These are phyloP conservation scores for Leptoxyphium fumago DNA, from an alignment of 2,329 filamentous ascomycete genomes.

Conservation along the genomic window DNA sequence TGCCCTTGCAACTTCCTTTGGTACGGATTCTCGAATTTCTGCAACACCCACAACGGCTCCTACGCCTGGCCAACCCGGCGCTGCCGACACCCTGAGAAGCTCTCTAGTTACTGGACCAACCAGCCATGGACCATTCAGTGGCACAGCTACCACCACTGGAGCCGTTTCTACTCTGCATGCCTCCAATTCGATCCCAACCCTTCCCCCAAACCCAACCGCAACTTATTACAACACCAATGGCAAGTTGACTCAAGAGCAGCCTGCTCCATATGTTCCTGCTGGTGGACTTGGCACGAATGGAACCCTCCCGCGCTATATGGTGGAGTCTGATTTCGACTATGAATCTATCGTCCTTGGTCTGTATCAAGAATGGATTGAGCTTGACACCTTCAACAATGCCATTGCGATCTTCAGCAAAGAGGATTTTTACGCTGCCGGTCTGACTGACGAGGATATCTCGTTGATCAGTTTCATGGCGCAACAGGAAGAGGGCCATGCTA, in stretches of 20 bases:
- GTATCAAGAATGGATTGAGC: slow-evolving; percentile 74
- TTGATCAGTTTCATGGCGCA: slow-evolving; percentile 64
- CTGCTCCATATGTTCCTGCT: slow-evolving; percentile 56
- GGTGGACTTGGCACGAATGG: slow-evolving; percentile 65
- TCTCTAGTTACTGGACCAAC: slow-evolving; percentile 42
- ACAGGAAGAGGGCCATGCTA: slow-evolving; percentile 66
- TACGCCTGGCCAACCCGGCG: slow-evolving; percentile 15
- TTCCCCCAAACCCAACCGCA: slow-evolving; percentile 45
- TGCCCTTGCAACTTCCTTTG: slow-evolving; percentile 27
- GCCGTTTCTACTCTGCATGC: slow-evolving; percentile 46
- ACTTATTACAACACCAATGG: slow-evolving; percentile 61
- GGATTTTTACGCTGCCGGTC: slow-evolving; percentile 54
- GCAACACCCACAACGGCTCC: slow-evolving; percentile 21
- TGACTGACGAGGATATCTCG: slow-evolving; percentile 53
- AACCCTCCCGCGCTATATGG: slow-evolving; percentile 59
- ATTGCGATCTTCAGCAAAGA: slow-evolving; percentile 52
- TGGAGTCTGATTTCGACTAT: slow-evolving; percentile 71
- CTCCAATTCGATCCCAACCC: slow-evolving; percentile 41
- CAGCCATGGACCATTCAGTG: slow-evolving; percentile 54
- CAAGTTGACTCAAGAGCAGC: slow-evolving; percentile 48
- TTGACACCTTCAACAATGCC: slow-evolving; percentile 69
- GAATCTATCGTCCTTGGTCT: slow-evolving; percentile 59
- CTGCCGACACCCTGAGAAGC: slow-evolving; percentile 31
- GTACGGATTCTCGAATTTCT: slow-evolving; percentile 28
- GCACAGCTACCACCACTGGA: slow-evolving; percentile 53